These are phyloP conservation scores for Aspergillus melleus DNA, from an alignment of 2,329 filamentous ascomycete species.

Conservation along the genomic window DNA sequence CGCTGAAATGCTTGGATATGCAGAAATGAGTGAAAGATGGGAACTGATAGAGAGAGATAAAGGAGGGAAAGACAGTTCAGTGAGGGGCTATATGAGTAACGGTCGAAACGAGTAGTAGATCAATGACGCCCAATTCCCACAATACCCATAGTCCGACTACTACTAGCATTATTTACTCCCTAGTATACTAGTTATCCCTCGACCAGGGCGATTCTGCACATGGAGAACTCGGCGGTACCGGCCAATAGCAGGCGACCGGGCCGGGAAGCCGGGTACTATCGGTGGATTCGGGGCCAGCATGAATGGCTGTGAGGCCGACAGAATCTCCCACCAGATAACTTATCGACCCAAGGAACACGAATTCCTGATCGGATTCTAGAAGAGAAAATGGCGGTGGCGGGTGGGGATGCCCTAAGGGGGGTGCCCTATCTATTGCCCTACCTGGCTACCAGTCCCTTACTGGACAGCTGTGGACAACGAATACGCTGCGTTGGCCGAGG, in stretches of 20 bases:
- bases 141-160: not conserved
- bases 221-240: conserved; percentile 13
- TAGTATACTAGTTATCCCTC: not conserved
- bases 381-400: conserved; percentile 7
- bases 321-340: conserved; percentile 7
- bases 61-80: conserved; percentile 1
- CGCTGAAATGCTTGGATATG: conserved; percentile 5
- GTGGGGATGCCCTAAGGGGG: conserved; percentile 11
- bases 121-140: conserved; percentile 9
- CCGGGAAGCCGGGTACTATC: conserved; percentile 18
- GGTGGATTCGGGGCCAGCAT: conserved; percentile 11
- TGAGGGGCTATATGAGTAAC: conserved; percentile 8
- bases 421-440: conserved; percentile 11
- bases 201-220: not conserved
- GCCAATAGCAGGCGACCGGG: conserved; percentile 18
- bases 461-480: not conserved
- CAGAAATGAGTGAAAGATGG: conserved; percentile 6
- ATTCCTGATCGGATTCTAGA: conserved; percentile 16
- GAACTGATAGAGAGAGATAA: conserved; percentile 6
- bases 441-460: conserved; percentile 6
- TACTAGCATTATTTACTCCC: not conserved
- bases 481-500: not conserved
- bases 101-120: not conserved
- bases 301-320: conserved; percentile 11
- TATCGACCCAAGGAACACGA: conserved; percentile 2